Evolutionary conservation across 208 protist species (phyloP).

Genomic region (Wallacemonas sp.): DNA sequence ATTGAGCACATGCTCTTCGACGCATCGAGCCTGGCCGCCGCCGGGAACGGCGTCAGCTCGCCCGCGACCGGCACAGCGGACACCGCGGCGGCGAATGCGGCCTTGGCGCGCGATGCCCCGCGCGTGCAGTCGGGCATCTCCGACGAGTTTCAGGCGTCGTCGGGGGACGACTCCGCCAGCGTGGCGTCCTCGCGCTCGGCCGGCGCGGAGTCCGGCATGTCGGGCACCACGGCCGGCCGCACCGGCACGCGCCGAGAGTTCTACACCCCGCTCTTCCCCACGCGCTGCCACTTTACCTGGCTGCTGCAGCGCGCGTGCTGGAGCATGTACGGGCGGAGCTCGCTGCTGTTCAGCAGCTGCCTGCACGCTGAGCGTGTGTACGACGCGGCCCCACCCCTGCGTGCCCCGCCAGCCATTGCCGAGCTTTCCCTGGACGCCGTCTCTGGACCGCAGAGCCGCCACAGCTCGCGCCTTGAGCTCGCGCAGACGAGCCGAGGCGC

Average conservation of each 20-base stretch:
- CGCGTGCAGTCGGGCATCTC: not conserved
- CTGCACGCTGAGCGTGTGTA: constrained; percentile 26
- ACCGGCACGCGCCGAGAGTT: not conserved
- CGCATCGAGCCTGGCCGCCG: not conserved
- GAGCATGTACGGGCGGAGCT: constrained; percentile 57
- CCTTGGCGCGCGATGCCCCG: too few relatives aligned
- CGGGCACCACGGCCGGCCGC: not conserved
- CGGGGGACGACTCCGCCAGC: constrained; percentile 2
- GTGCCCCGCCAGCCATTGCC: constrained; percentile 5
- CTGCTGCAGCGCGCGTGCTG: constrained; percentile 63
- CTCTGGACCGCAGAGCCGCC: not conserved
- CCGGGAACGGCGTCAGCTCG: too few relatives aligned
- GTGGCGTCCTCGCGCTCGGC: not conserved
- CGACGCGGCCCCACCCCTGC: constrained; percentile 1
- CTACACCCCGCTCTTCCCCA: constrained; percentile 24
- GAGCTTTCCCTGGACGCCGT: not conserved
- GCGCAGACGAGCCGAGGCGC: not conserved
- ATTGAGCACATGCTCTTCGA: constrained; percentile 29
- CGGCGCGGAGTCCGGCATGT: not conserved
- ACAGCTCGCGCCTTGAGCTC: not conserved
- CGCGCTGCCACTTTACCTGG: constrained; percentile 68
- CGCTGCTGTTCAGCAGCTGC: constrained; percentile 66
- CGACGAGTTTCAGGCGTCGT: constrained; percentile 3
- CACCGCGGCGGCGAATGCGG: too few relatives aligned
- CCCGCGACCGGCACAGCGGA: too few relatives aligned